A percentile compares a stretch with the other conserved stretches of the same genome.
phyloP scores from a whole-genome alignment of 192 early-diverging fungal species.

The Coemansia sp. region DNA sequence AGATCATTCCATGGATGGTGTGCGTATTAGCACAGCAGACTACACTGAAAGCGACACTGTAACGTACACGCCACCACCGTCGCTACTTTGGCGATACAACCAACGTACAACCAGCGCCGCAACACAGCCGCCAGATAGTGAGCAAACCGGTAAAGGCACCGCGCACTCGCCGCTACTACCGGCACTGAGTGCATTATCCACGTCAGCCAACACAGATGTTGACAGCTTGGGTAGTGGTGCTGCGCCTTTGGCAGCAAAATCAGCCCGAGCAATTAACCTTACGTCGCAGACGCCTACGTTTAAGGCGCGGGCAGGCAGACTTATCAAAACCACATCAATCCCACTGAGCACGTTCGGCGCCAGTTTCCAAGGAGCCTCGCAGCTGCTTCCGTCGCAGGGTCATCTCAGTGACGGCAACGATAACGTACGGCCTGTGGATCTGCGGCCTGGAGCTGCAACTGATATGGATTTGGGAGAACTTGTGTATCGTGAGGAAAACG shows the following conservation, averaged over 20 bases:
- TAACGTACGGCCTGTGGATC: neutral
- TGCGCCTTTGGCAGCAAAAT: neutral
- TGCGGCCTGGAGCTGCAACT: neutral
- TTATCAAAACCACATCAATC: slow-evolving; percentile 46
- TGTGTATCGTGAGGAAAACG: slow-evolving; percentile 24
- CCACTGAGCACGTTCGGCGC: slow-evolving; percentile 36
- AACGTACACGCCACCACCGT: slow-evolving; percentile 31
- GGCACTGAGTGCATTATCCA: neutral
- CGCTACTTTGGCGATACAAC: slow-evolving; percentile 27
- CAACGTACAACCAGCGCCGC: neutral
- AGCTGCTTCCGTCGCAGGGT: slow-evolving; percentile 10
- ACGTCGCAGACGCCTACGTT: slow-evolving; percentile 11
- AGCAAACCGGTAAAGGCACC: neutral
- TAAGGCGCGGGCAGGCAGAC: slow-evolving; percentile 24
- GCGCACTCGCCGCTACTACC: neutral
- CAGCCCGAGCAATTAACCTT: slow-evolving; percentile 12
- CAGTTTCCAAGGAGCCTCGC: slow-evolving; percentile 6
- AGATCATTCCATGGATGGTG: neutral
- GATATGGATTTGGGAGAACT: slow-evolving; percentile 25
- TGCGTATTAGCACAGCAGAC: neutral
- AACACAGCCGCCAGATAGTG: neutral
- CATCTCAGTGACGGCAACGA: slow-evolving; percentile 15
- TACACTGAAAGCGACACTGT: slow-evolving; percentile 16
- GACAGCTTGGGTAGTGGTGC: neutral
- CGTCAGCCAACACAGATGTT: neutral